Percentiles rank a stretch among this genome's conserved stretches.
These are phyloP conservation scores for Leucocoprinus leucothites DNA, from an alignment of 768 basidiomycete genomes.

Conservation along the genomic window DNA sequence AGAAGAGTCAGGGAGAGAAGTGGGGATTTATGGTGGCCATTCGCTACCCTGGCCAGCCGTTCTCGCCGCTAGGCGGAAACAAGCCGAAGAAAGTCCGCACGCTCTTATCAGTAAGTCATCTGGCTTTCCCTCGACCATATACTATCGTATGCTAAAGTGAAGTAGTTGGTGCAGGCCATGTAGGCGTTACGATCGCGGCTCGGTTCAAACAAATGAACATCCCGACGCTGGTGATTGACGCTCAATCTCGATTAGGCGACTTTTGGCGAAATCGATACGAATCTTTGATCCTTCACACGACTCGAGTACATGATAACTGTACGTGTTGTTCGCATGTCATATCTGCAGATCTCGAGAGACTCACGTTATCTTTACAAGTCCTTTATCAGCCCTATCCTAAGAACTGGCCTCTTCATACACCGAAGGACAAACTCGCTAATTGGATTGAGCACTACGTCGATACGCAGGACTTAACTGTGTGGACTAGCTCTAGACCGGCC, in stretches of 20 bases:
- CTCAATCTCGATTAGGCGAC: neutral
- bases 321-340: neutral
- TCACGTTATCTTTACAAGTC: neutral
- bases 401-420: slow-evolving; percentile 2
- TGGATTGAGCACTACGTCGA: slow-evolving; percentile 11
- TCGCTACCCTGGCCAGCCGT: neutral
- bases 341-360: neutral
- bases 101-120: slow-evolving; percentile 6
- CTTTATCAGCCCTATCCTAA: slow-evolving; percentile 5
- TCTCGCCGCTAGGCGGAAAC: neutral
- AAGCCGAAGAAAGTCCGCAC: slow-evolving; percentile 1
- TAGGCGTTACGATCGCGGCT: slow-evolving; percentile 2
- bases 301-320: slow-evolving; percentile 10
- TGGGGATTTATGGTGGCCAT: slow-evolving; percentile 6
- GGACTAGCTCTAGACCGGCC: slow-evolving; percentile 1
- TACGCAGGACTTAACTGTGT: slow-evolving; percentile 6
- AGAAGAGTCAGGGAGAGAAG: slow-evolving; percentile 1
- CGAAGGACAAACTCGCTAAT: slow-evolving; percentile 10
- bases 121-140: neutral
- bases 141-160: neutral
- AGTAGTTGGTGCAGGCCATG: slow-evolving; percentile 7
- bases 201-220: slow-evolving; percentile 12
- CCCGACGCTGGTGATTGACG: slow-evolving; percentile 4
- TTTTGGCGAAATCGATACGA: slow-evolving; percentile 9
- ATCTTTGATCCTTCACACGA: slow-evolving; percentile 2